A percentile compares a stretch with the other conserved stretches of the same genome.
phyloP scores from a whole-genome alignment of 2,329 filamentous ascomycete species.

The Neonectria magnoliae region DNA sequence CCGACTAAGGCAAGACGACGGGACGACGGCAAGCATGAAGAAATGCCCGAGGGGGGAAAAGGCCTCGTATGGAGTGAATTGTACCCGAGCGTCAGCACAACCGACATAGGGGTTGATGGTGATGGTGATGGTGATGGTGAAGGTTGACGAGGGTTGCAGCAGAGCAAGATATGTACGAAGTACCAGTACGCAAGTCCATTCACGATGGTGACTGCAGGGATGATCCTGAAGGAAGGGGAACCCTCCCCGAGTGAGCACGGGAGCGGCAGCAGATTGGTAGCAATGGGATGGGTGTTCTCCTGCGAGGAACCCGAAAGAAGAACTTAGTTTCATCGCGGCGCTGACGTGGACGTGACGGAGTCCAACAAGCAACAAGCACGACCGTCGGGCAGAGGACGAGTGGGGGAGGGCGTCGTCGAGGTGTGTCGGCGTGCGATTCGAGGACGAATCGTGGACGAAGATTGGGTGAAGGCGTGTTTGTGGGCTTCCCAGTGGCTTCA shows the following conservation, averaged over 20 bases:
- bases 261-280: conserved; percentile 3
- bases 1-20: background rate
- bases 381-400: conserved; percentile 1
- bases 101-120: conserved; percentile 3
- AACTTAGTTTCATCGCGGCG: conserved; percentile 23
- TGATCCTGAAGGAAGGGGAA: background rate
- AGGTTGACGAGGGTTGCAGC: background rate
- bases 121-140: background rate
- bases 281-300: background rate
- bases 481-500: background rate
- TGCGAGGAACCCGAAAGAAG: conserved; percentile 19
- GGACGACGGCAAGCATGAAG: conserved; percentile 1
- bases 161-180: background rate
- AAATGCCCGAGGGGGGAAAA: conserved; percentile 10
- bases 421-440: conserved; percentile 18
- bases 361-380: conserved; percentile 21
- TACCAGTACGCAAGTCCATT: background rate
- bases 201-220: background rate
- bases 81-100: conserved; percentile 12
- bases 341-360: conserved; percentile 39
- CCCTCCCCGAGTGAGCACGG: background rate
- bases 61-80: background rate
- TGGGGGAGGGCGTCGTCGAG: background rate
- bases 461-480: background rate
- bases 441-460: background rate